Base-by-base conservation (phyloP, 192 early-diverging fungal species). In the Entomortierella lignicola region DNA sequence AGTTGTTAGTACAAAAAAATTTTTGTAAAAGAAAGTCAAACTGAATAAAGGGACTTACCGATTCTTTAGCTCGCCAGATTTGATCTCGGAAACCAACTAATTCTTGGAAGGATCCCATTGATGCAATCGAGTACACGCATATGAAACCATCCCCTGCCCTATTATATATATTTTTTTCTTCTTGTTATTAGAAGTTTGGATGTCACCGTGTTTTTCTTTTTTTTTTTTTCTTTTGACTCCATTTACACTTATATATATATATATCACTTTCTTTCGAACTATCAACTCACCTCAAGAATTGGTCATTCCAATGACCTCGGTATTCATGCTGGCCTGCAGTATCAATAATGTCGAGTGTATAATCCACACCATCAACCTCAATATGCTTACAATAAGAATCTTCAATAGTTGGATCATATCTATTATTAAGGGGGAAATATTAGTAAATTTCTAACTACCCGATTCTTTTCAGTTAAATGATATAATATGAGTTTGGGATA, bases 261-360 rank as follows among this genome's bases (percentile, higher is more conserved):
- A n/a, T n/a, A n/a, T n/a, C n/a, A n/a, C n/a, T n/a, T n/a, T n/a
- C n/a, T n/a, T n/a, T n/a, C n/a, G n/a, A n/a, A n/a, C 34, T 7
- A 37, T 4, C 10, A 11, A 47, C 60, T 64, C 27, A 79, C 75
- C 67, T 79, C 66, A 79, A 55, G 29, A 69, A 79, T 7, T 26
- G 55, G 32, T 79, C 75, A 32, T 79, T 70, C 75, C 70, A 69
- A 37, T 72, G 77, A 15, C 63, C 69, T 42, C 82, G 64, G 72
- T 95, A 95, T 69, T 95, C 94, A 71, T 94, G 91, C 60, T 95
- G 92, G 26, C 94, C 94, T 1, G 94, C 92, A 18, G 94, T 93
- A 81, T 95, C 94, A 15, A 92, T 89, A 30, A 95, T 85, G 51
- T 95, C 94, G 4, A 95, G 83, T 11, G 91, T 77, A 39, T 91